Evolutionary conservation across 345 rosid genomes (phyloP), one percentile per base, ranked within the genome.

Genomic region (Eucalyptus camaldulensis): DNA sequence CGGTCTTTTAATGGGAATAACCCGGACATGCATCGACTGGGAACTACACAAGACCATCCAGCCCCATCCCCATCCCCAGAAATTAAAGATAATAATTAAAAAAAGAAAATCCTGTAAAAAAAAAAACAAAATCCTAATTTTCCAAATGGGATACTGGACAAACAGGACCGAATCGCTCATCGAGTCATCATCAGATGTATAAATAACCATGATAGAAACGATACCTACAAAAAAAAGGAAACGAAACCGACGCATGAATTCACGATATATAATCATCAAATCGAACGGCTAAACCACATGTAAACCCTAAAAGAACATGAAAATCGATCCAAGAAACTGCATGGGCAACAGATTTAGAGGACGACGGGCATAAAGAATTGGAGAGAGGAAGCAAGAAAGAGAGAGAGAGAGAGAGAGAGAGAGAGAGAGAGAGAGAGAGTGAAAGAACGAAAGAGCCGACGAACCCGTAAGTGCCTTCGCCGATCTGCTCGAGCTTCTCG

Each of bases 391-490:
- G 16, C 13, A 50, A 69, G 5, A 10, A 44, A 16, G 29, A 33
- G 81, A 51, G 21, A 67, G 81, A 51, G 21, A 67, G 47, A 69
- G 53, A 7, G 10, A 12, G 8, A n/a, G n/a, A n/a, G 5, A 10
- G 49, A 16, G 29, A 33, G 81, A 51, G 21, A 67, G 81, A 51
- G 21, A 67, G 47, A 69, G 53, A 7, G 10, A 12, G 8, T 8
- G 58, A 53, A 53, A 19, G 58, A 53, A 21, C 10, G 58, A 21
- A 85, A 16, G 58, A 37, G 51, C 25, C 16, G 51, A 86, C 37
- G 51, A 14, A 94, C 96, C 96, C 96, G 80, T 93, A 93, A 88
- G 96, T 94, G 54, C 96, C 96, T 89, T 94, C 96, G 49, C 96
- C 96, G 89, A 94, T 92, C 91, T 94, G 96, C 85, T 94, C 96